phyloP scores from a whole-genome alignment of 148 eudicot species.

The Beta vulgaris region DNA sequence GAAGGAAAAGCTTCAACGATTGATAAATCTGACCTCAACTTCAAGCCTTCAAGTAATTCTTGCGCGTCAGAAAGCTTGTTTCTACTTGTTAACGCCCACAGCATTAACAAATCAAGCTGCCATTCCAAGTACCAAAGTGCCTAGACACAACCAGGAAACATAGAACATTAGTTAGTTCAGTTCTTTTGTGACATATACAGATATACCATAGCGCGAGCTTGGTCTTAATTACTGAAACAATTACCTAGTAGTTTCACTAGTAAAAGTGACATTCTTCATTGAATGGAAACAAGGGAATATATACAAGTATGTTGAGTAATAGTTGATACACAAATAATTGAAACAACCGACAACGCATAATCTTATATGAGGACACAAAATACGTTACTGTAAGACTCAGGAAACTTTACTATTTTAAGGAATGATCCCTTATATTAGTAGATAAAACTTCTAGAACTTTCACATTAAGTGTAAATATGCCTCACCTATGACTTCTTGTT shows the following conservation, averaged over 20 bases:
- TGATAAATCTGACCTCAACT: conserved; percentile 38
- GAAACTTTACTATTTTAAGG: too few relatives aligned
- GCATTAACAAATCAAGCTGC: conserved; percentile 71
- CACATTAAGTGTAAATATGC: not conserved
- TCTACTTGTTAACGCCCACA: conserved; percentile 67
- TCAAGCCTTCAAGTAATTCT: conserved; percentile 58
- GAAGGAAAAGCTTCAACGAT: not conserved
- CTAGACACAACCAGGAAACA: conserved; percentile 34
- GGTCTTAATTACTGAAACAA: not conserved
- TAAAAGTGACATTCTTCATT: not conserved
- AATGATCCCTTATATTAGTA: too few relatives aligned
- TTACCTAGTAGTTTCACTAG: not conserved
- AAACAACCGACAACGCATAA: too few relatives aligned
- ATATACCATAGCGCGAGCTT: not conserved
- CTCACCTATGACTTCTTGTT: not conserved
- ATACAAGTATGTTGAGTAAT: too few relatives aligned
- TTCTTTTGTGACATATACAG: not conserved
- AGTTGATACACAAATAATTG: too few relatives aligned
- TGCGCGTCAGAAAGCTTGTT: conserved; percentile 50
- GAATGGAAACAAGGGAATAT: not conserved
- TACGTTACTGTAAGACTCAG: too few relatives aligned
- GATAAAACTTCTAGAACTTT: too few relatives aligned
- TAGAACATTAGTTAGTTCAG: not conserved
- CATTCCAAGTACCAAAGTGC: conserved; percentile 69
- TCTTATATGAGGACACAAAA: too few relatives aligned